phyloP scores from a whole-genome alignment of 208 protist species.

The Herpetomonas samuelpessoai region DNA sequence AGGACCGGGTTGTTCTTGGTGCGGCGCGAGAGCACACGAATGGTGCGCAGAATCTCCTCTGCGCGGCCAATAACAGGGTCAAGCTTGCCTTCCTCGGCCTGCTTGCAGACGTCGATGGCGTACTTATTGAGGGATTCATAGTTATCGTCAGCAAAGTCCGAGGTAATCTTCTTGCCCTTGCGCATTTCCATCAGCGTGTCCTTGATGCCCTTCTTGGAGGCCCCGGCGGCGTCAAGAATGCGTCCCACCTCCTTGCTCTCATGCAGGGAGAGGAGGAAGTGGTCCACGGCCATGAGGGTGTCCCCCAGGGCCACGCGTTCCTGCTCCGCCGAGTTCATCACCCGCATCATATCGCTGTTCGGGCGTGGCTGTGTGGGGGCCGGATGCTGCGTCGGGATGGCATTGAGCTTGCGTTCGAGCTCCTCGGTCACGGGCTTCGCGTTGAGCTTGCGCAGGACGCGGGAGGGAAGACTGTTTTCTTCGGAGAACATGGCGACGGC shows the following conservation, averaged over 20 bases:
- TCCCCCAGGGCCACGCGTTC: slow-evolving; percentile 67
- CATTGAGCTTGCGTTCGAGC: slow-evolving; percentile 36
- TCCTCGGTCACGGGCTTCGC: slow-evolving; percentile 46
- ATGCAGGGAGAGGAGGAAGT: slow-evolving; percentile 75
- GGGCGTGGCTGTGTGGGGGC: slow-evolving; percentile 62
- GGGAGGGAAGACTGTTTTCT: slow-evolving; percentile 57
- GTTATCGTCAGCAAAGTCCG: slow-evolving; percentile 76
- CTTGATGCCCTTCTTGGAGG: slow-evolving; percentile 51
- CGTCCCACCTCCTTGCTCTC: slow-evolving; percentile 49
- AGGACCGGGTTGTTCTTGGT: slow-evolving; percentile 99
- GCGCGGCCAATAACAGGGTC: slow-evolving; percentile 99
- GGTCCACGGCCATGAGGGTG: slow-evolving; percentile 71
- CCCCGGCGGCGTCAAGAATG: slow-evolving; percentile 69
- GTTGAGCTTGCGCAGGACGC: slow-evolving; percentile 59
- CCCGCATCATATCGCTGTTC: slow-evolving; percentile 63
- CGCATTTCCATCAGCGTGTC: slow-evolving; percentile 72
- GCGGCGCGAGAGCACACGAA: slow-evolving; percentile 95
- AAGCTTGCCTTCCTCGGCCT: slow-evolving; percentile 91
- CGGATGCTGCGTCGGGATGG: slow-evolving; percentile 58
- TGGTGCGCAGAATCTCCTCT: slow-evolving; percentile 97
- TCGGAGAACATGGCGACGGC: slow-evolving; percentile 52
- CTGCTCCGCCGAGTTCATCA: slow-evolving; percentile 83
- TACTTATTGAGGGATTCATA: slow-evolving; percentile 96
- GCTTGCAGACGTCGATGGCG: slow-evolving; percentile 93
- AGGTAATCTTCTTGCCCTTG: slow-evolving; percentile 81